Evolutionary conservation across 208 protist species (phyloP).

Genomic region (Crithidia fasciculata): DNA sequence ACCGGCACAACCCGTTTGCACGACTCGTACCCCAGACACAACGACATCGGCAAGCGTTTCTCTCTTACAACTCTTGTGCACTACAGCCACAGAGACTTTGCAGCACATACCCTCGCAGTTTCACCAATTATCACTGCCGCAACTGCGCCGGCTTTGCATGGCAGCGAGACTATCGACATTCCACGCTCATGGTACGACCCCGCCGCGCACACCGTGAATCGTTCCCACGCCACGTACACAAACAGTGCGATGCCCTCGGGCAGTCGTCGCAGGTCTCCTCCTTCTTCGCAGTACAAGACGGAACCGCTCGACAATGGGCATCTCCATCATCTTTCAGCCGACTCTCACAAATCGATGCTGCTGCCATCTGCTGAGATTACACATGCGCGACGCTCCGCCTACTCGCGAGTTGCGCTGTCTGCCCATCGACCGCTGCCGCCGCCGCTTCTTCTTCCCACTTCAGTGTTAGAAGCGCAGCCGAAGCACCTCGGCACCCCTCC

Average conservation of each 20-base stretch:
- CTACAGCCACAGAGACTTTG: neutral
- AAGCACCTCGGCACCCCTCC: too few relatives aligned
- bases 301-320: neutral
- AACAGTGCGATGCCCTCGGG: neutral
- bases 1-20: too few relatives aligned
- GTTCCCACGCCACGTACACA: neutral
- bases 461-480: neutral
- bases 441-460: neutral
- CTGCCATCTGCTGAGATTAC: too few relatives aligned
- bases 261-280: neutral
- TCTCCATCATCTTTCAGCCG: neutral
- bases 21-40: too few relatives aligned
- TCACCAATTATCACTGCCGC: too few relatives aligned
- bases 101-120: too few relatives aligned
- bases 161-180: neutral
- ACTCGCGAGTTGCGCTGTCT: neutral
- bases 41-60: neutral
- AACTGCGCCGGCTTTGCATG: too few relatives aligned
- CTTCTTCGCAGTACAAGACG: too few relatives aligned
- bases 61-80: neutral
- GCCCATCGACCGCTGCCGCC: neutral
- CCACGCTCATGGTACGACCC: conserved; percentile 15
- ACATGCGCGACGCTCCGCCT: neutral
- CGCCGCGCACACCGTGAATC: neutral
- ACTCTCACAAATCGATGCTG: too few relatives aligned